Evolutionary conservation across 129 eudicot genomes (phyloP), one percentile per base, ranked within the genome.

Genomic region (Silybum marianum): DNA sequence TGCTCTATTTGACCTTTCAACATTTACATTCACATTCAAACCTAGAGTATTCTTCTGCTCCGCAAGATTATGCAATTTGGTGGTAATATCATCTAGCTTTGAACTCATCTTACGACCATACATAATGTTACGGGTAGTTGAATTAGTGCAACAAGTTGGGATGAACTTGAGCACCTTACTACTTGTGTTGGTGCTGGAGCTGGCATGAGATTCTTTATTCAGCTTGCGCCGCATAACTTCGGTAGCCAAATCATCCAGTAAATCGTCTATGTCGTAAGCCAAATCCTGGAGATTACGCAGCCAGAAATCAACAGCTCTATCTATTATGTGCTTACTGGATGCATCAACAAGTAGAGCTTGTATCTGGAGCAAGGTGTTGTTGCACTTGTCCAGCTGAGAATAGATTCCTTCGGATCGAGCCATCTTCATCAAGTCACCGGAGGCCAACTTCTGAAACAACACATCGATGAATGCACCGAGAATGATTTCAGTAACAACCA

Each of bases 81-180:
- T 38, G 0, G 80, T 11, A 71, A 84, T 74, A 23, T 69, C 58
- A 13, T 81, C 48, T 13, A 81, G 36, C 75, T 46, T 87, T 48
- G 88, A 73, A 67, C 19, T 70, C 63, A 85, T 66, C 14, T 38
- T 51, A 10, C 42, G 14, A 76, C 82, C 36, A 44, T 30, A 87
- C 22, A 21, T 12, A 24, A 77, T 6, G 11, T 58, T 48, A 34
- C 19, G 38, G 2, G 83, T 77, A 14, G 30, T n/a, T 22, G 2
- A 12, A 48, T 48, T 48, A 48, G 60, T 48, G 2, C 60, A 48
- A 48, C 60, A 48, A 75, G n/a, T 74, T 3, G 81, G 74, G 69
- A 86, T 36, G 7, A 74, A 44, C 39, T 40, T 51, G 44, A 48
- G 28, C 4, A 79, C 19, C 39, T 9, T 39, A 9, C 74, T 10